A percentile compares a stretch with the other conserved stretches of the same genome.
Evolutionary conservation across 78 protist species (phyloP).

Genomic region (Ministeria vibrans): DNA sequence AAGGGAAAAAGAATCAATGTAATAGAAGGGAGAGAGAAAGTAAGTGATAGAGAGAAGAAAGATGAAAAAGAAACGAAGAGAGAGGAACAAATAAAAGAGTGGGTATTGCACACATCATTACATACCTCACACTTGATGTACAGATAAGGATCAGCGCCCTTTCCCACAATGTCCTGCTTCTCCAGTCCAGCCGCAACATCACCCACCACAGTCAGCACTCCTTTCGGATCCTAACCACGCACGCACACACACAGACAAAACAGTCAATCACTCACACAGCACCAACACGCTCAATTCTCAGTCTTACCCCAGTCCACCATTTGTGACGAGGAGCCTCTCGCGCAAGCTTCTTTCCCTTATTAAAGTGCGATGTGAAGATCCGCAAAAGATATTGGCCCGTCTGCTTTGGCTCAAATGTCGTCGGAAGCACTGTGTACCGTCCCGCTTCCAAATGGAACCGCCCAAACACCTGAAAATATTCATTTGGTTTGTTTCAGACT

Average conservation of each 20-base stretch:
- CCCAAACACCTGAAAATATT: not conserved
- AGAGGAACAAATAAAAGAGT: too few species aligned
- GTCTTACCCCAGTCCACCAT: not conserved
- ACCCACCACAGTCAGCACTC: not conserved
- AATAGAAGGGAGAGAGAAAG: too few species aligned
- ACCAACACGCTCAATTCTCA: too few species aligned
- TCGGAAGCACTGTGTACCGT: not conserved
- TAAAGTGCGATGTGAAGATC: not conserved
- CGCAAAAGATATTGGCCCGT: not conserved
- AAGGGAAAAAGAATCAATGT: too few species aligned
- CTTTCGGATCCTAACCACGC: too few species aligned
- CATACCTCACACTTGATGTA: too few species aligned
- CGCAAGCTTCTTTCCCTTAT: not conserved
- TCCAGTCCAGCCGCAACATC: not conserved
- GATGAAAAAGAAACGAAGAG: too few species aligned
- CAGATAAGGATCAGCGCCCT: not conserved
- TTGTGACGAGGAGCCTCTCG: not conserved
- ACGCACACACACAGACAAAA: too few species aligned
- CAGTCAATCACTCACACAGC: too few species aligned
- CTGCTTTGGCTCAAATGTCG: not conserved
- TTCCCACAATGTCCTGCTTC: not conserved
- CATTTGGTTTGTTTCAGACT: too few species aligned
- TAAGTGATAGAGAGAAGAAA: too few species aligned
- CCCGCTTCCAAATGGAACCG: not conserved
- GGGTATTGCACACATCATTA: too few species aligned